phyloP scores from a whole-genome alignment of 2,329 filamentous ascomycete species.

The Fusarium duplospermum region DNA sequence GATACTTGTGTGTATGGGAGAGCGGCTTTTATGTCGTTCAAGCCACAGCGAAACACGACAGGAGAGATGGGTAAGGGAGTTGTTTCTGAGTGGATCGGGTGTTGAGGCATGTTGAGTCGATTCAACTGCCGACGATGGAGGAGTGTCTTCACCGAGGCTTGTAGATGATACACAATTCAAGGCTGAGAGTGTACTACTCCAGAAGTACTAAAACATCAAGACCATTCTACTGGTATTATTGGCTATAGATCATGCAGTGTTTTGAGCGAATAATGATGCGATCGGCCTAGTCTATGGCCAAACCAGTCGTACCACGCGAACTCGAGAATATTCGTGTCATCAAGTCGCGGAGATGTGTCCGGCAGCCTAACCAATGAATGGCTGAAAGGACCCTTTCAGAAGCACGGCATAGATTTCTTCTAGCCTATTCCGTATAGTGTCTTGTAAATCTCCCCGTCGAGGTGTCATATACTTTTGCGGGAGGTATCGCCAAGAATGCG shows the following conservation, averaged over 20 bases:
- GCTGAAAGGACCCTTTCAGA: not conserved
- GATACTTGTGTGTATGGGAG: conserved; percentile 7
- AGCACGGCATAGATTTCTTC: conserved; percentile 15
- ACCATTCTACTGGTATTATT: not conserved
- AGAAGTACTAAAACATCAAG: conserved; percentile 13
- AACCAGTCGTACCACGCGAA: not conserved
- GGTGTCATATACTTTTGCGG: conserved; percentile 33
- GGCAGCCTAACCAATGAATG: not conserved
- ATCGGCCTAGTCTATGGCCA: conserved; percentile 1
- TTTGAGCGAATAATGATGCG: conserved; percentile 23
- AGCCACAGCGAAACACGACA: not conserved
- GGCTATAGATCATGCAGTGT: not conserved
- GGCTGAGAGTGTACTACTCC: not conserved
- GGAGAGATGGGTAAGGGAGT: not conserved
- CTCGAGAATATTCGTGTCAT: conserved; percentile 28
- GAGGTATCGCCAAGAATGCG: not conserved
- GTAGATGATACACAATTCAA: not conserved
- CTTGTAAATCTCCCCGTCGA: conserved; percentile 22
- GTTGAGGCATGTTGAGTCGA: not conserved
- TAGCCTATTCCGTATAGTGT: conserved; percentile 15
- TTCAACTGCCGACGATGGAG: conserved; percentile 22
- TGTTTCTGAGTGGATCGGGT: not conserved
- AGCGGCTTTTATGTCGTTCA: conserved; percentile 25
- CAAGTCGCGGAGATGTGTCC: not conserved
- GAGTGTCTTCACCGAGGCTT: conserved; percentile 13